phyloP scores from a whole-genome alignment of 2,329 filamentous ascomycete genomes.

The Fusarium proliferatum region DNA sequence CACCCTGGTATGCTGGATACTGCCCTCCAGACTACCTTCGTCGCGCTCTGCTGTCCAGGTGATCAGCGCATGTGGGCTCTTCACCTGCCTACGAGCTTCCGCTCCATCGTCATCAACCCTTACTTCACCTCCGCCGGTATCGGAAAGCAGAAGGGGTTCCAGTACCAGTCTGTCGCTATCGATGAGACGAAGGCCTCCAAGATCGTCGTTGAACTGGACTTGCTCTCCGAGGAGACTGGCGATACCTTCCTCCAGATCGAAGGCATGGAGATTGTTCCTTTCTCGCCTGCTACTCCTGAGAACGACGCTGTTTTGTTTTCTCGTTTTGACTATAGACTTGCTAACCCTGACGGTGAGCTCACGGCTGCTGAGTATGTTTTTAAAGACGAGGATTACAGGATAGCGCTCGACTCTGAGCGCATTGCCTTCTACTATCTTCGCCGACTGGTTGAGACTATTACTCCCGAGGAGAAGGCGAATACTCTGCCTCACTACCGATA shows the following conservation, averaged over 20 bases:
- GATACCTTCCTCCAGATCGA: neutral
- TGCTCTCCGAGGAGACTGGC: neutral
- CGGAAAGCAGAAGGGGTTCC: neutral
- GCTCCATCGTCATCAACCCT: neutral
- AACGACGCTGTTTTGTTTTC: neutral
- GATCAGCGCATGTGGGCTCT: slow-evolving; percentile 48
- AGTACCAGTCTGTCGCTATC: neutral
- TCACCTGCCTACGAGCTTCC: slow-evolving; percentile 29
- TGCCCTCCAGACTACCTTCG: slow-evolving; percentile 49
- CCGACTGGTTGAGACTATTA: neutral
- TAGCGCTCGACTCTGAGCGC: neutral
- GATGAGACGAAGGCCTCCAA: neutral
- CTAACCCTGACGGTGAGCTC: neutral
- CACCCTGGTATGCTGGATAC: slow-evolving; percentile 45
- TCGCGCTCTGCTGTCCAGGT: slow-evolving; percentile 47
- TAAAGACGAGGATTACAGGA: accelerated
- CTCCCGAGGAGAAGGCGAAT: neutral
- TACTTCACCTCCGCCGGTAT: neutral
- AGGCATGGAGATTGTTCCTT: neutral
- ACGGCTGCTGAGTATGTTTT: neutral
- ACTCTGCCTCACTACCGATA: neutral
- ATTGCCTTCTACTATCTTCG: neutral
- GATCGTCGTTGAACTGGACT: neutral
- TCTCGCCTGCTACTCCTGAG: neutral
- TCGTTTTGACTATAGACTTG: neutral